Evolutionary conservation across 805 yeast species (phyloP).

Genomic region (Yarrowia bubula): DNA sequence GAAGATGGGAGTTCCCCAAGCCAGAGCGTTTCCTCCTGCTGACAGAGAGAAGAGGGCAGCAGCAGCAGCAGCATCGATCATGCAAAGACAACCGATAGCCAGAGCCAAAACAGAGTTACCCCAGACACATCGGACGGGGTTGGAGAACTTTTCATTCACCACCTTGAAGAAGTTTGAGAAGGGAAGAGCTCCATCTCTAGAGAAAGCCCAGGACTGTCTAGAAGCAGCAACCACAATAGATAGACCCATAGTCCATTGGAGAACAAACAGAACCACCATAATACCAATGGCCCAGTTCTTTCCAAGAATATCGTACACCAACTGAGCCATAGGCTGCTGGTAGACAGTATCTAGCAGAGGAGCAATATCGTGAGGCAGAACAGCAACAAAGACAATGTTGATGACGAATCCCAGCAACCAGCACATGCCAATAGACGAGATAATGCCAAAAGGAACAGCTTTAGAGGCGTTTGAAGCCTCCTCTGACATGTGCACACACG

Average conservation of each 20-base stretch:
- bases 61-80: conserved; percentile 61
- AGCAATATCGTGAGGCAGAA: conserved; percentile 47
- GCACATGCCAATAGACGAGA: conserved; percentile 55
- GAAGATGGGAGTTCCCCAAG: conserved; percentile 62
- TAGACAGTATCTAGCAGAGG: conserved; percentile 46
- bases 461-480: conserved; percentile 52
- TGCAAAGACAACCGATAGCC: conserved; percentile 54
- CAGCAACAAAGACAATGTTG: conserved; percentile 53
- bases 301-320: conserved; percentile 60
- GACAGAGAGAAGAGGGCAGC: conserved; percentile 63
- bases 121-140: conserved; percentile 63
- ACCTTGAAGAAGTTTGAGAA: conserved; percentile 54
- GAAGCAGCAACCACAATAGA: conserved; percentile 63
- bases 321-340: conserved; percentile 67
- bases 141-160: conserved; percentile 54
- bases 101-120: conserved; percentile 51
- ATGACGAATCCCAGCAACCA: conserved; percentile 59
- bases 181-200: conserved; percentile 75
- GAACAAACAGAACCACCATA: conserved; percentile 55
- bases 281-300: conserved; percentile 62
- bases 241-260: conserved; percentile 66
- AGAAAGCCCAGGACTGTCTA: conserved; percentile 69
- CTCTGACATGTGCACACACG: conserved; percentile 69
- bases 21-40: conserved; percentile 59
- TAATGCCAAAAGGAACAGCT: conserved; percentile 65